Percentiles rank a stretch among this genome's conserved stretches.
These are phyloP conservation scores for Haplosporangium sp. DNA, from an alignment of 371 early-diverging fungal genomes.

Conservation along the genomic window DNA sequence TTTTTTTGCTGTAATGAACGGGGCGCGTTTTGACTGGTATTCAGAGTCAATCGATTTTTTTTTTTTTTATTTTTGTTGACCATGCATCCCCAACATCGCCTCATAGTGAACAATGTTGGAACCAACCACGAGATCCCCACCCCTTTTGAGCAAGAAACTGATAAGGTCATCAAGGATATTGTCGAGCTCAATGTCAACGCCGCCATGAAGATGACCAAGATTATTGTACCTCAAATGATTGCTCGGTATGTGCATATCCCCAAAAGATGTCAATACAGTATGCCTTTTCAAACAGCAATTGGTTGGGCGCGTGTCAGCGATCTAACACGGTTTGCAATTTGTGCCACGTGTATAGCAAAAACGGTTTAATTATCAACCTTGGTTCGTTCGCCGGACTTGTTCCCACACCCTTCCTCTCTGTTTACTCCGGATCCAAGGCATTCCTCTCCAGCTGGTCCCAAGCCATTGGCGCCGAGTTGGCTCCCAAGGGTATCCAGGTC, in stretches of 20 bases:
- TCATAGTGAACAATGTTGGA: slow-evolving; percentile 93
- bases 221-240: slow-evolving; percentile 84
- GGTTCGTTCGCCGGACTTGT: slow-evolving; percentile 94
- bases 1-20: slow-evolving; percentile 4
- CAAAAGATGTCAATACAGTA: too few species aligned
- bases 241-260: slow-evolving; percentile 27
- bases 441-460: slow-evolving; percentile 93
- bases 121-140: slow-evolving; percentile 80
- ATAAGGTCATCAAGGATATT: slow-evolving; percentile 75
- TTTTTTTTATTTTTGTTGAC: slow-evolving; percentile 6
- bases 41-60: slow-evolving; percentile 7
- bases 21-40: slow-evolving; percentile 35
- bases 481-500: slow-evolving; percentile 79
- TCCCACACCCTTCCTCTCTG: slow-evolving; percentile 89
- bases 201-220: slow-evolving; percentile 85
- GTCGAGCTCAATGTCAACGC: slow-evolving; percentile 91
- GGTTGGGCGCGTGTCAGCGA: too few species aligned
- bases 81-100: not conserved
- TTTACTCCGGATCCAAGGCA: slow-evolving; percentile 95
- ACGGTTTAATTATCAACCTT: slow-evolving; percentile 92
- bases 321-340: not conserved
- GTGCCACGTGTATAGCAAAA: slow-evolving; percentile 58
- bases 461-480: slow-evolving; percentile 89
- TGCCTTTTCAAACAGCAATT: too few species aligned
- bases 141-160: slow-evolving; percentile 74